These are phyloP conservation scores for Bisporella sp. DNA, from an alignment of 2,329 filamentous ascomycete species.

Conservation along the genomic window DNA sequence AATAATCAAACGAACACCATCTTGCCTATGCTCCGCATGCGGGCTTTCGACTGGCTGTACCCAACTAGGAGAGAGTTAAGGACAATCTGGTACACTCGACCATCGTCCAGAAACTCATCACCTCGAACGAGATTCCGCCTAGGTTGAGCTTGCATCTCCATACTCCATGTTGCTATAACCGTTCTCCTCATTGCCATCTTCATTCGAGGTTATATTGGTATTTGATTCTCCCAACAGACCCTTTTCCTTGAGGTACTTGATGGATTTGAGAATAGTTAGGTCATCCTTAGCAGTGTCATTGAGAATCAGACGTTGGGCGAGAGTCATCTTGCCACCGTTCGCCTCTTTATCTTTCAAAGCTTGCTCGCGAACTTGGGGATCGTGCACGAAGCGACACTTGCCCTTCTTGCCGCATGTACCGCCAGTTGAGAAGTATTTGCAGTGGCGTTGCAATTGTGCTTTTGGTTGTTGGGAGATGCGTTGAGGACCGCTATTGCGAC, in stretches of 20 bases:
- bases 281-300: conserved; percentile 66
- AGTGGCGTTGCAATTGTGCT: conserved; percentile 57
- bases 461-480: conserved; percentile 39
- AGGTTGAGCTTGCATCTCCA: conserved; percentile 4
- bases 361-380: conserved; percentile 54
- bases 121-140: background rate
- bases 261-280: conserved; percentile 56
- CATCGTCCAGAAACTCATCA: background rate
- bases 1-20: conserved; percentile 9
- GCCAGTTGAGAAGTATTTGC: conserved; percentile 65
- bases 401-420: conserved; percentile 65
- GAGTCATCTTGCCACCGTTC: conserved; percentile 59
- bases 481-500: conserved; percentile 29
- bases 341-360: conserved; percentile 56
- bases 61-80: too few relatives aligned
- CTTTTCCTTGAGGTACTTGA: conserved; percentile 54
- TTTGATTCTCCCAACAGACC: conserved; percentile 27
- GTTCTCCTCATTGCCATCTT: conserved; percentile 19
- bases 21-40: conserved; percentile 4
- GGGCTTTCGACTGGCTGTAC: background rate
- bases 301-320: conserved; percentile 57
- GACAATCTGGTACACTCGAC: background rate
- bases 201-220: conserved; percentile 18
- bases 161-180: conserved; percentile 20
- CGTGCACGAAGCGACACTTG: conserved; percentile 69